A percentile compares a stretch with the other conserved stretches of the same genome.
Evolutionary conservation across 768 basidiomycete species (phyloP).

Genomic region (Lactarius evosmus): DNA sequence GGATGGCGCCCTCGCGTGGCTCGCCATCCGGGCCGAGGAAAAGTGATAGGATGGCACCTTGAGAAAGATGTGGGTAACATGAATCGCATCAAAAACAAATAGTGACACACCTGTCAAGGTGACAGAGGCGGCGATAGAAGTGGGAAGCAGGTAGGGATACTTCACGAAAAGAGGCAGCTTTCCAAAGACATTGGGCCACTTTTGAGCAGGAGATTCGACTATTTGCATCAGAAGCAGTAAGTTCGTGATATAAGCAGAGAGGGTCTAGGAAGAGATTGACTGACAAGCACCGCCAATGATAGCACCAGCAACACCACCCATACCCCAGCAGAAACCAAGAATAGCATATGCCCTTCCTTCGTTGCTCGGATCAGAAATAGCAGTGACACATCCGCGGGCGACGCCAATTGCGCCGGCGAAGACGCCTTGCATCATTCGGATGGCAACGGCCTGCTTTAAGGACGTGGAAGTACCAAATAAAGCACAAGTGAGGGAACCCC

Average conservation of each 20-base stretch:
- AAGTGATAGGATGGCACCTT: constrained; percentile 82
- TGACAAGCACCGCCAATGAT: constrained; percentile 80
- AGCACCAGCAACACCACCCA: constrained; percentile 90
- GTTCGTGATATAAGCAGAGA: not conserved
- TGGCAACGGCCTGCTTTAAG: constrained; percentile 74
- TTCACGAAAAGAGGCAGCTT: constrained; percentile 61
- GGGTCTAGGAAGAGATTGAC: constrained; percentile 33
- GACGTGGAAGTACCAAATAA: constrained; percentile 76
- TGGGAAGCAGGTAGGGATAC: constrained; percentile 92
- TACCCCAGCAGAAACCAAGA: constrained; percentile 92
- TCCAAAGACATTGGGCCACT: constrained; percentile 79
- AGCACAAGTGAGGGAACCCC: constrained; percentile 75
- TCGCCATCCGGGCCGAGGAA: constrained; percentile 93
- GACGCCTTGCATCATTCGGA: constrained; percentile 86
- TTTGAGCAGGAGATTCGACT: constrained; percentile 83
- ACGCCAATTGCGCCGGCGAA: constrained; percentile 95
- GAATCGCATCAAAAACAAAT: not conserved
- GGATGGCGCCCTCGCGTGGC: constrained; percentile 80
- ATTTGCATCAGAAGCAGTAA: constrained; percentile 26
- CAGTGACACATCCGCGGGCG: constrained; percentile 81
- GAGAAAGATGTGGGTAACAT: not conserved
- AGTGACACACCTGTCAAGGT: constrained; percentile 61
- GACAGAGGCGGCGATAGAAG: constrained; percentile 69
- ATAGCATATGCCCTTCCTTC: constrained; percentile 95
- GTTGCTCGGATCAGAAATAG: constrained; percentile 87